Base-by-base conservation (phyloP, 2,329 filamentous ascomycete species). In the Alternaria brassicae region DNA sequence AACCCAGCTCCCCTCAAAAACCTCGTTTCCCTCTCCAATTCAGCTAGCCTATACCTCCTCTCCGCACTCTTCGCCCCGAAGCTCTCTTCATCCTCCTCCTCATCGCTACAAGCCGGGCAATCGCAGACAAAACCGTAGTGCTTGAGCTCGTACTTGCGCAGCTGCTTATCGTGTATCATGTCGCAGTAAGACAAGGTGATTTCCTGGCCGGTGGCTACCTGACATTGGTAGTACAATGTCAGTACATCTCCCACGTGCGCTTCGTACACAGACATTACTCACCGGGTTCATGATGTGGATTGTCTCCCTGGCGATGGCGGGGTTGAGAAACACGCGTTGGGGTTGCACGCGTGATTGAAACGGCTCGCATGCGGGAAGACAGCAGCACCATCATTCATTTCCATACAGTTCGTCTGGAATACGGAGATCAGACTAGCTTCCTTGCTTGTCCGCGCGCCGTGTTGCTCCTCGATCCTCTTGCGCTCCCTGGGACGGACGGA, bases 331-430 rank as follows among this genome's bases (percentile, higher is more conserved):
- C 65, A 67, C 1, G 78, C 75, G 52, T 81, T 81, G 1, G 79
- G 77, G 28, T 68, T 73, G 67, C 79, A 81, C 17, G 66, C 70
- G 64, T 81, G 79, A 54, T 81, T 81, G 71, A 81, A 75, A 28
- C 78, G 76, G 5, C 77, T 68, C 15, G 77, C 71, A 28, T 72
- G 56, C 7, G 72, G 69, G 41, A 79, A 81, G 13, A 81, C 67
- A 6, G 71, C 76, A 0, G 75, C 73, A 2, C 73, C 73, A 2
- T 60, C 47, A 6, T 61, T 65, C 57, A 72, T 72, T 49, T 76
- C 73, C 73, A 79, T 80, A 53, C 75, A 78, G 63, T 81, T 80
- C 32, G 73, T 80, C 60, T 78, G 77, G 62, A 81, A 80, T 52
- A 80, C 76, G 65, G 70, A 71, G 59, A 69, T 58, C 34, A 69